phyloP scores from a whole-genome alignment of 169 alveolate genomes.

The Plasmodium knowlesi region DNA sequence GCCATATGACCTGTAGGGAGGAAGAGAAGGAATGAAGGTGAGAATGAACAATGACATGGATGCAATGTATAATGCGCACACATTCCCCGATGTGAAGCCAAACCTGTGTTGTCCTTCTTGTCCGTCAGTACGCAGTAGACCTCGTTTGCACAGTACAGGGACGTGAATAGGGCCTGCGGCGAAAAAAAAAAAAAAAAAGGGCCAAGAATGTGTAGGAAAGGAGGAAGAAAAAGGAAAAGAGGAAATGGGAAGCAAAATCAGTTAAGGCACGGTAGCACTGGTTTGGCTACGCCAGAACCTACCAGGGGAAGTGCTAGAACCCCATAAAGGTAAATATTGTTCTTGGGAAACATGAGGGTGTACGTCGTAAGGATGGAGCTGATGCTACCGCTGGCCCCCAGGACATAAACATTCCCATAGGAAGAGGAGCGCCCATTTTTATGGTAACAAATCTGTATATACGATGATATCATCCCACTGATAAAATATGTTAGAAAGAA shows the following conservation, averaged over 20 bases:
- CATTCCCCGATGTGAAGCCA: neutral
- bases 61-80: neutral
- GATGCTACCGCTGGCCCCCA: constrained; percentile 71
- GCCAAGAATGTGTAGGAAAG: neutral
- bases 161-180: constrained; percentile 39
- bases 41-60: too few species aligned
- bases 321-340: constrained; percentile 30
- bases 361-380: constrained; percentile 49
- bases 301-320: constrained; percentile 41
- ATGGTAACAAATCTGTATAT: constrained; percentile 38
- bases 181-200: too few species aligned
- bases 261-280: neutral
- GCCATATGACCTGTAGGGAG: constrained; percentile 27
- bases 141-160: constrained; percentile 34
- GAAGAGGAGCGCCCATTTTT: neutral
- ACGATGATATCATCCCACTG: constrained; percentile 51
- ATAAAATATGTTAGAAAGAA: constrained; percentile 31
- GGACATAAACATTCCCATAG: constrained; percentile 27
- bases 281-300: neutral
- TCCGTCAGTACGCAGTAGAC: constrained; percentile 17
- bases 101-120: constrained; percentile 50
- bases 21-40: too few species aligned
- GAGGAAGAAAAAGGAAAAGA: neutral
- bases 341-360: constrained; percentile 16
- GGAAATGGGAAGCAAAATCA: neutral